Evolutionary conservation across 495 filamentous ascomycete genomes (phyloP).

Genomic region (Lophiotrema nucula): DNA sequence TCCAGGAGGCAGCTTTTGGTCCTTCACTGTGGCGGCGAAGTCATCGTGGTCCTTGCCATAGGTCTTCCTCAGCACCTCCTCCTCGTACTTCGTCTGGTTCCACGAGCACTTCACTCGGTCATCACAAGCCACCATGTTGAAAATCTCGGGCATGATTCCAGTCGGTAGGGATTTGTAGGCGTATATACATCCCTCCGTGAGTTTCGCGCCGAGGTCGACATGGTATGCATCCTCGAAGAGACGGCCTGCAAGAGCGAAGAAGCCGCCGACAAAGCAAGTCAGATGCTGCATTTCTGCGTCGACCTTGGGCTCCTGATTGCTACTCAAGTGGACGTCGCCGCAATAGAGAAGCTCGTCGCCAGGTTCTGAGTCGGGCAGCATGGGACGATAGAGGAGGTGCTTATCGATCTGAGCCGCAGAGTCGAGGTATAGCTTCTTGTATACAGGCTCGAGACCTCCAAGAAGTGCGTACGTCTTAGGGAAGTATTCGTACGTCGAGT

Average conservation of each 20-base stretch:
- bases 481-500: slow-evolving; percentile 45
- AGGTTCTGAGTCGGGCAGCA: slow-evolving; percentile 38
- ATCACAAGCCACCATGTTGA: slow-evolving; percentile 41
- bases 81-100: slow-evolving; percentile 43
- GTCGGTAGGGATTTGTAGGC: slow-evolving; percentile 39
- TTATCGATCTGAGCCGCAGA: slow-evolving; percentile 39
- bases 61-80: slow-evolving; percentile 34
- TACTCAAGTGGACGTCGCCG: slow-evolving; percentile 37
- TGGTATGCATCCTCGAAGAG: slow-evolving; percentile 31
- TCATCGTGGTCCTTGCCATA: slow-evolving; percentile 20
- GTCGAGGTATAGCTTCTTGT: slow-evolving; percentile 46
- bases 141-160: slow-evolving; percentile 51
- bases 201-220: slow-evolving; percentile 34
- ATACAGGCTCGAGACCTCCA: slow-evolving; percentile 41
- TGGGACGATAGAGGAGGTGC: slow-evolving; percentile 50
- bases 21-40: slow-evolving; percentile 25
- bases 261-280: slow-evolving; percentile 39
- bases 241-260: slow-evolving; percentile 35
- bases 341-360: slow-evolving; percentile 44
- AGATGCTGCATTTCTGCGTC: slow-evolving; percentile 45
- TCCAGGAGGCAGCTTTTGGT: slow-evolving; percentile 41
- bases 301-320: slow-evolving; percentile 23
- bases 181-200: slow-evolving; percentile 40
- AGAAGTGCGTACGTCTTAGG: slow-evolving; percentile 40
- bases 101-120: slow-evolving; percentile 41